These are phyloP conservation scores for Jackrogersella minutella DNA, from an alignment of 495 filamentous ascomycete species.

Conservation along the genomic window DNA sequence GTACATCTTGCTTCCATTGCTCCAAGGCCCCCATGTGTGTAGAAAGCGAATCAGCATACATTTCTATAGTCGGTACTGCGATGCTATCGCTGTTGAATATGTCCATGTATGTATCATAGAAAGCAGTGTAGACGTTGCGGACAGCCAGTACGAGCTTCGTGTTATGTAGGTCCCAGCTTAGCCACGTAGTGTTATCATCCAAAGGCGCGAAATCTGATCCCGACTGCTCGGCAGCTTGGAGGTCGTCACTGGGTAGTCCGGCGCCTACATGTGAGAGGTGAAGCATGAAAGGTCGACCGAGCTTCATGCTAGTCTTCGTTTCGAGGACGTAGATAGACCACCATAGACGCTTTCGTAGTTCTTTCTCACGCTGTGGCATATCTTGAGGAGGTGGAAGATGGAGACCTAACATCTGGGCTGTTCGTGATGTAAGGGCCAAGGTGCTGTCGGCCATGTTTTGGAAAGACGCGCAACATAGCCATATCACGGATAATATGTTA, in stretches of 20 bases:
- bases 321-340: constrained; percentile 59
- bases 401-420: constrained; percentile 57
- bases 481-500: constrained; percentile 55
- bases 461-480: constrained; percentile 56
- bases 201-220: constrained; percentile 49
- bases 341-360: constrained; percentile 57
- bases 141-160: constrained; percentile 49
- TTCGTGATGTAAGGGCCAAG: constrained; percentile 50
- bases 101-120: constrained; percentile 44
- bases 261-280: constrained; percentile 43
- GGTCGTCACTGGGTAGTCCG: constrained; percentile 44
- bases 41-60: constrained; percentile 42
- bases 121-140: constrained; percentile 48
- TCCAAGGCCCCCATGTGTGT: constrained; percentile 40
- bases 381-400: constrained; percentile 52
- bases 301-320: constrained; percentile 54
- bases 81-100: constrained; percentile 10
- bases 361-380: constrained; percentile 45
- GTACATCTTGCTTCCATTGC: constrained; percentile 52
- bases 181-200: constrained; percentile 35
- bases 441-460: constrained; percentile 56
- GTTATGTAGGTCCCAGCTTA: constrained; percentile 47
- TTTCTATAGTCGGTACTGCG: constrained; percentile 30
- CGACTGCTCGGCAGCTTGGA: constrained; percentile 40
- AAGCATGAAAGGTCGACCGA: constrained; percentile 56